Percentiles rank a stretch among this genome's conserved stretches.
Conservation (phyloP, 176 grass and related monocot species). For the Cenchrus purpureus region DNA sequence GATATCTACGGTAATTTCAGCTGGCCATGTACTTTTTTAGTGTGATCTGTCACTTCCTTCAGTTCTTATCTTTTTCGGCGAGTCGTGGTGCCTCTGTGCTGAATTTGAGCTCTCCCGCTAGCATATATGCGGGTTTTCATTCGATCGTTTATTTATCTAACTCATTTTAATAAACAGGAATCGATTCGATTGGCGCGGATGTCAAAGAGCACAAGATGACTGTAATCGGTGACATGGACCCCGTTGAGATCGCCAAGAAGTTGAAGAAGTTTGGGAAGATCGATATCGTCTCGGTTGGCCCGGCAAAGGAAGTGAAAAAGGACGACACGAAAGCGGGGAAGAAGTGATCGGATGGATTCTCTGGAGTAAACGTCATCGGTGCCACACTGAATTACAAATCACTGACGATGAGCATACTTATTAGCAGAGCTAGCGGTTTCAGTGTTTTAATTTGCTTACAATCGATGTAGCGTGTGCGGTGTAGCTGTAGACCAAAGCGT, state of each 20-base stretch:
- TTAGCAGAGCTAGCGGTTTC: neutral
- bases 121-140: neutral
- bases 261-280: conserved; percentile 79
- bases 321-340: conserved; percentile 74
- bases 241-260: conserved; percentile 73
- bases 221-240: conserved; percentile 80
- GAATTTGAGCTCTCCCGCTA: neutral
- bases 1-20: conserved; percentile 71
- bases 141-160: neutral
- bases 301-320: conserved; percentile 82
- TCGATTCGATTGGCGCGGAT: conserved; percentile 80
- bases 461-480: neutral
- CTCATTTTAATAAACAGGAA: conserved; percentile 61
- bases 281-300: conserved; percentile 74
- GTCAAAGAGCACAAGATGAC: conserved; percentile 79
- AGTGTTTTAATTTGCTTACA: neutral
- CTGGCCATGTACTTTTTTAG: no score
- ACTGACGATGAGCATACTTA: no score
- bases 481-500: no score
- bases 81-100: neutral
- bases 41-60: neutral
- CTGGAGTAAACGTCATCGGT: neutral
- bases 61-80: neutral
- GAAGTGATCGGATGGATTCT: conserved; percentile 34
- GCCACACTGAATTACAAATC: no score